Conservation (phyloP, 2,329 filamentous ascomycete species). For the Penicillium sp. region DNA sequence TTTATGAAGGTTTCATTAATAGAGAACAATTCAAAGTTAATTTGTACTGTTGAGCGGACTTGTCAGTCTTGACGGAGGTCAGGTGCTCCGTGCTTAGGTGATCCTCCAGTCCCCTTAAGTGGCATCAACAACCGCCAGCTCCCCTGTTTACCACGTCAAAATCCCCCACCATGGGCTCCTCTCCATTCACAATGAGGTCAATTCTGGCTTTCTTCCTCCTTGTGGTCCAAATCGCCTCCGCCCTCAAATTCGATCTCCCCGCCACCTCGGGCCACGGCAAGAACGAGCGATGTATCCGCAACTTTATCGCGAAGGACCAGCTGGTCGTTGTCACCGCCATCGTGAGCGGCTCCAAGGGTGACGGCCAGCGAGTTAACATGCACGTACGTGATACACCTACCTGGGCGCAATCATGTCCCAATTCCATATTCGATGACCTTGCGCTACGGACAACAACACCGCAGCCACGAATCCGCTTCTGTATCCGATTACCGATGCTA, state of each 20-base stretch:
- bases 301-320: constrained; percentile 90
- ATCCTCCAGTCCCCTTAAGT: constrained; percentile 33
- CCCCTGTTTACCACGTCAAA: constrained; percentile 28
- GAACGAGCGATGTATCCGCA: constrained; percentile 88
- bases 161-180: constrained; percentile 32
- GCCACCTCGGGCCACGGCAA: constrained; percentile 67
- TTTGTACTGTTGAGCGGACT: background rate
- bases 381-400: constrained; percentile 60
- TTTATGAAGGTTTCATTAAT: background rate
- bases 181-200: constrained; percentile 31
- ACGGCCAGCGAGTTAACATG: constrained; percentile 93
- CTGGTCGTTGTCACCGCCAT: constrained; percentile 93
- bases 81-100: constrained; percentile 31
- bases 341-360: constrained; percentile 79
- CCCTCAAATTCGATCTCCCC: constrained; percentile 90
- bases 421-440: background rate
- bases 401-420: background rate
- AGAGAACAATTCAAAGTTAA: background rate
- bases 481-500: constrained; percentile 2
- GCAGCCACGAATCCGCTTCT: background rate
- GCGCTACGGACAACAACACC: background rate
- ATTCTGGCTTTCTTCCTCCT: constrained; percentile 35
- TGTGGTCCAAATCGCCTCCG: constrained; percentile 48
- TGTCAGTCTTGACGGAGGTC: constrained; percentile 1
- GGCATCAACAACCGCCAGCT: constrained; percentile 38